Evolutionary conservation across 192 early-diverging fungal species (phyloP).

Genomic region (Piromyces sp.): DNA sequence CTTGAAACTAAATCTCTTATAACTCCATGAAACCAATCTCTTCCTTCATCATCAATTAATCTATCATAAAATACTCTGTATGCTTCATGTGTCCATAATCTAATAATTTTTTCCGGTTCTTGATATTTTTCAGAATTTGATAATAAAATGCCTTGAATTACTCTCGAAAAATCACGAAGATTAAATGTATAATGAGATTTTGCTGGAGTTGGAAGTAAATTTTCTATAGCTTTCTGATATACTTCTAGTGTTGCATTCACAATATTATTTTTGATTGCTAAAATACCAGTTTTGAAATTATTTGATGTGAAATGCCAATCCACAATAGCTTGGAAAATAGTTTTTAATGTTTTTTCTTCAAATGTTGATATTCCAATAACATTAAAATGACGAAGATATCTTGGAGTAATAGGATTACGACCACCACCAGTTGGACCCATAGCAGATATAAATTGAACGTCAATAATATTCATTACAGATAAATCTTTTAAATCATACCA

Average conservation of each 20-base stretch:
- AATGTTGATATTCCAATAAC: constrained; percentile 29
- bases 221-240: constrained; percentile 29
- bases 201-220: constrained; percentile 32
- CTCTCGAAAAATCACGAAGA: constrained; percentile 32
- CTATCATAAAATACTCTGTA: constrained; percentile 40
- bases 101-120: constrained; percentile 24
- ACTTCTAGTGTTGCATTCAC: constrained; percentile 30
- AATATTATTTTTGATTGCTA: constrained; percentile 14
- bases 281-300: constrained; percentile 17
- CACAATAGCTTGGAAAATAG: constrained; percentile 35
- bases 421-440: constrained; percentile 48
- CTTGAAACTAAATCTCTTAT: constrained; percentile 16
- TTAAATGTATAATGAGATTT: constrained; percentile 48
- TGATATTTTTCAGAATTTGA: constrained; percentile 13
- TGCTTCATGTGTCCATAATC: constrained; percentile 37
- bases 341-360: constrained; percentile 27
- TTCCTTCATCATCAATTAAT: constrained; percentile 31
- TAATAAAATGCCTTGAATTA: constrained; percentile 34
- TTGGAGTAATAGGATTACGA: constrained; percentile 27
- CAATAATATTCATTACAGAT: constrained; percentile 13
- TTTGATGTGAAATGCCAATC: constrained; percentile 34
- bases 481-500: constrained; percentile 39
- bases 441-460: constrained; percentile 25
- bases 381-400: constrained; percentile 39
- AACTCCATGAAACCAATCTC: constrained; percentile 26